phyloP scores from a whole-genome alignment of 352 stramenopile genomes.

The Phytopythium oedochilum region DNA sequence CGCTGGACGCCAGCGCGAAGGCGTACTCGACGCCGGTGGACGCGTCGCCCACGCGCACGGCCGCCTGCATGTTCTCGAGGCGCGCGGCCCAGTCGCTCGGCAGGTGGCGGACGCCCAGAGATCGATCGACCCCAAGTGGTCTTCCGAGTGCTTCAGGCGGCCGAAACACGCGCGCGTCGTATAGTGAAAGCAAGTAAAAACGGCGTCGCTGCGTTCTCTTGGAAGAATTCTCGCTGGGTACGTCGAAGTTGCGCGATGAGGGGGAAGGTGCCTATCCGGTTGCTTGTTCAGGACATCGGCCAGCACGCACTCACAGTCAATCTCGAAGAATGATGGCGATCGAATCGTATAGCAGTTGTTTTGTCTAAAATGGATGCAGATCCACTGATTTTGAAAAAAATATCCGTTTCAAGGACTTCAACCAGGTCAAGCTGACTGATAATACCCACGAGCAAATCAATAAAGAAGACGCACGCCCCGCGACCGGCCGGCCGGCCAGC shows the following conservation, averaged over 20 bases:
- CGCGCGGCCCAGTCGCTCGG: neutral
- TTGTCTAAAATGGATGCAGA: neutral
- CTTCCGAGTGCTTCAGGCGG: too few species aligned
- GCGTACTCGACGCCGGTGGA: slow-evolving; percentile 31
- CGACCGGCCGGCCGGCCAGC: too few species aligned
- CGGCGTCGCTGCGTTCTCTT: neutral
- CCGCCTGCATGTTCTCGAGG: neutral
- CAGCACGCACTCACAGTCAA: neutral
- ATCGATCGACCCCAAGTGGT: neutral
- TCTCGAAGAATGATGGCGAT: neutral
- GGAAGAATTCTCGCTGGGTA: neutral
- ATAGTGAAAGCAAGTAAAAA: slow-evolving; percentile 3
- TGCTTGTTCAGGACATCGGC: neutral
- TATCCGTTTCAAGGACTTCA: neutral
- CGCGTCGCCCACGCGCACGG: slow-evolving; percentile 43
- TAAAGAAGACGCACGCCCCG: too few species aligned
- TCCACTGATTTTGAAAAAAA: neutral
- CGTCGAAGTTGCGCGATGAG: slow-evolving; percentile 6
- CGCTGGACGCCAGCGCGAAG: slow-evolving; percentile 32
- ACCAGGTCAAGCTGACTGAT: too few species aligned
- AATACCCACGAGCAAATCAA: too few species aligned
- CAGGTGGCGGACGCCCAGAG: neutral
- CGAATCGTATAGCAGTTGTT: neutral
- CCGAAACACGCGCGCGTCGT: neutral
- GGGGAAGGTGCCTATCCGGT: neutral